Base-by-base conservation (phyloP, 805 yeast species). In the Wickerhamomyces chambardii region DNA sequence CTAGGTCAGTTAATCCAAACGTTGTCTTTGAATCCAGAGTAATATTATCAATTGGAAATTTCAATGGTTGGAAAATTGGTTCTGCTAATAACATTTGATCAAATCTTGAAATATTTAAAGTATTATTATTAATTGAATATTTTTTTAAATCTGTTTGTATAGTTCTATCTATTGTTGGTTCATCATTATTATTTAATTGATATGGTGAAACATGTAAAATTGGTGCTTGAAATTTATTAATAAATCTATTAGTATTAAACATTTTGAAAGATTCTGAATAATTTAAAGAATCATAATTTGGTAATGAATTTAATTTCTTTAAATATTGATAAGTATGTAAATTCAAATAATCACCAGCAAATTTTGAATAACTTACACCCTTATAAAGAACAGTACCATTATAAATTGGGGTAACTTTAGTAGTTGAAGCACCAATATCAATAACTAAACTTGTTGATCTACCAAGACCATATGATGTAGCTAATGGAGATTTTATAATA, bases 261-360 rank as follows among this genome's bases (percentile, higher is more conserved):
- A 38, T 59, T 48, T 47, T 59, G 53, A 44, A 70, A 31, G 65
- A 72, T 12, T 50, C 62, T 34, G 53, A 46, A 37, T 59, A 48
- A 24, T 44, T 32, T n/a, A n/a, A n/a, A 17, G 50, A 39, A 32
- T 40, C 38, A 12, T 36, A 28, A n/a, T 43, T 38, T 12, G 27
- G 27, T 26, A 36, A 39, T 15, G 62, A 59, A 33, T 53, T 40
- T 38, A 54, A 56, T 29, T 59, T 44, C 37, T 63, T 57, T 41
- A 68, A 66, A 47, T 60, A 72, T 34, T 72, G 63, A 43, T 70
- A 56, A 2, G 78, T 63, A 57, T 83, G 84, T 34, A 74, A 65
- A 53, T 80, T 83, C 36, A 84, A 55, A 54, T 81, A 89, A 54
- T 87, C 90, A 9, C 97, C 97, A 4, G 89, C 96, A 52, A 70